phyloP scores from a whole-genome alignment of 495 filamentous ascomycete species.

The Symbiotaphrina buchneri region DNA sequence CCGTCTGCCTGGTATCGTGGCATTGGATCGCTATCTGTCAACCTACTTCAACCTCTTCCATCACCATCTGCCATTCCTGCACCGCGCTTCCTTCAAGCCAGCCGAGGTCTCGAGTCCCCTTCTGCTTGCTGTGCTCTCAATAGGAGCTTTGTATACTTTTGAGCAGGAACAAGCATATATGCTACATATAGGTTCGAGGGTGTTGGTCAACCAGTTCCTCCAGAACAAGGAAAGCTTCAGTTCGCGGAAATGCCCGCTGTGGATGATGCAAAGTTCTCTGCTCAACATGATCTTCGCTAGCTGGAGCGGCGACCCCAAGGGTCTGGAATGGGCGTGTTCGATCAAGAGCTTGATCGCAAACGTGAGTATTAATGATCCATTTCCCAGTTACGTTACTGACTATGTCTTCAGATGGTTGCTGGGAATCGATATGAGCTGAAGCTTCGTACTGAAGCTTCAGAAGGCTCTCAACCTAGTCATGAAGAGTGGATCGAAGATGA shows the following conservation, averaged over 20 bases:
- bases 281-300: slow-evolving; percentile 98
- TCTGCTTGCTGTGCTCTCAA: slow-evolving; percentile 78
- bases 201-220: slow-evolving; percentile 86
- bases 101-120: slow-evolving; percentile 56
- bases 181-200: slow-evolving; percentile 94
- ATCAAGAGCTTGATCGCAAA: slow-evolving; percentile 95
- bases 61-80: slow-evolving; percentile 89
- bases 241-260: slow-evolving; percentile 92
- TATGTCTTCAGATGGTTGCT: slow-evolving; percentile 55
- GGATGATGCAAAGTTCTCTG: slow-evolving; percentile 90
- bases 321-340: slow-evolving; percentile 93
- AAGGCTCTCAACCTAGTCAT: slow-evolving; percentile 49
- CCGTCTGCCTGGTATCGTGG: slow-evolving; percentile 53
- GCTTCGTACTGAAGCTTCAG: slow-evolving; percentile 71
- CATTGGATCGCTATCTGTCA: slow-evolving; percentile 72
- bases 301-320: slow-evolving; percentile 97
- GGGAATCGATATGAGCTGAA: slow-evolving; percentile 94
- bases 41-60: slow-evolving; percentile 97
- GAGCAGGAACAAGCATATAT: slow-evolving; percentile 90
- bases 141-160: slow-evolving; percentile 90
- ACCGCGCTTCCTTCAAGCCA: slow-evolving; percentile 77
- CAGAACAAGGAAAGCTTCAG: slow-evolving; percentile 97
- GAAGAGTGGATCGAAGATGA: slow-evolving; percentile 96
- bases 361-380: slow-evolving; percentile 14
- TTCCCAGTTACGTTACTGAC: not conserved